Conservation (phyloP, 2,329 filamentous ascomycete species). For the Botrytis fabae region DNA sequence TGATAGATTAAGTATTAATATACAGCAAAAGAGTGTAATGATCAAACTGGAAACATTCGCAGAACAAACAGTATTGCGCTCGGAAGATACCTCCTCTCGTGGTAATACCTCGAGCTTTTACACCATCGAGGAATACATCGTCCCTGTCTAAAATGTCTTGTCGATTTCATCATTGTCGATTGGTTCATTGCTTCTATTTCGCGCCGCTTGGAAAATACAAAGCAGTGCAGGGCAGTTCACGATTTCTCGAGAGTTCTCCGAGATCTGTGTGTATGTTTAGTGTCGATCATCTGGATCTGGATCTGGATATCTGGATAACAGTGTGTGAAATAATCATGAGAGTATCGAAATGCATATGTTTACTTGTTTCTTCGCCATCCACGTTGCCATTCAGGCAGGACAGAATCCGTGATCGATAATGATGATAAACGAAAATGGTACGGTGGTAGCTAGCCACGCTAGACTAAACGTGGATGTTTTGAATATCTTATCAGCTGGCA, state of each 20-base stretch:
- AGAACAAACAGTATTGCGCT: too few species aligned
- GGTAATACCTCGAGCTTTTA: not conserved
- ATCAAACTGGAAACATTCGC: too few species aligned
- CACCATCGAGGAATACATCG: not conserved
- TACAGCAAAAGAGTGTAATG: too few species aligned
- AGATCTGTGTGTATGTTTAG: not conserved
- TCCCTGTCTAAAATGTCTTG: not conserved
- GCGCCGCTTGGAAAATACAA: not conserved
- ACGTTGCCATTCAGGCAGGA: not conserved
- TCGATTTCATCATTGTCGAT: too few species aligned
- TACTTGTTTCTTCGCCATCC: not conserved
- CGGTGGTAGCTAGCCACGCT: not conserved
- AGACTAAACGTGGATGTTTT: not conserved
- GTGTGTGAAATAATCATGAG: not conserved
- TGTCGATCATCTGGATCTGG: not conserved
- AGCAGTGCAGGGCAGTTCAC: not conserved
- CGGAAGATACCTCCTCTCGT: too few species aligned
- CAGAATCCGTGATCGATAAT: too few species aligned
- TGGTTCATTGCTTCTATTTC: not conserved
- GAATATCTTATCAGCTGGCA: not conserved
- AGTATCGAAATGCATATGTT: not conserved
- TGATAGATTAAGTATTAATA: too few species aligned
- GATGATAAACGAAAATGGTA: not conserved
- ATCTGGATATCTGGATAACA: not conserved
- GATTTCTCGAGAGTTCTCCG: not conserved